phyloP scores from a whole-genome alignment of 805 yeast species.

The Naumovozyma baii region DNA sequence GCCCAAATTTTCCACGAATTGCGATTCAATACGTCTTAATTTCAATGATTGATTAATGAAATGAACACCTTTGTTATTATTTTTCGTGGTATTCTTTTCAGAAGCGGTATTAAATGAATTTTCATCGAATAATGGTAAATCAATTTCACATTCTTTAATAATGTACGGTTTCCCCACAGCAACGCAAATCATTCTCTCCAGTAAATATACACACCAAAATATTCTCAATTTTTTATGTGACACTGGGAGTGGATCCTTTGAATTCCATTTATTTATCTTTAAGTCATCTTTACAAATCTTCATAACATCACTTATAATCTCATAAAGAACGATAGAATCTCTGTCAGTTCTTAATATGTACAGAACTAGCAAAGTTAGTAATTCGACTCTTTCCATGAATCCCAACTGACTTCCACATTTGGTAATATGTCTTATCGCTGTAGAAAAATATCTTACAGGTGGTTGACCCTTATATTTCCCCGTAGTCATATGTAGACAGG shows the following conservation, averaged over 20 bases:
- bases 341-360: slow-evolving; percentile 53
- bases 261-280: slow-evolving; percentile 20
- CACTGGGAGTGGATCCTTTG: slow-evolving; percentile 11
- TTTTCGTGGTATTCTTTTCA: slow-evolving; percentile 16
- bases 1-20: slow-evolving; percentile 45
- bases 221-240: slow-evolving; percentile 39
- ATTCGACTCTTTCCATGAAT: slow-evolving; percentile 41
- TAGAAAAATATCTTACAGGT: slow-evolving; percentile 47
- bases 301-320: slow-evolving; percentile 46
- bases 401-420: slow-evolving; percentile 34
- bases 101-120: slow-evolving; percentile 27
- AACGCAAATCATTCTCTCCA: slow-evolving; percentile 52
- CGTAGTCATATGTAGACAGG: slow-evolving; percentile 44
- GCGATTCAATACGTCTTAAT: slow-evolving; percentile 50
- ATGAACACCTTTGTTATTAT: slow-evolving; percentile 27
- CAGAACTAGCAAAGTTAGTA: slow-evolving; percentile 42
- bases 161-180: slow-evolving; percentile 52
- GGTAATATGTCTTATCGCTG: slow-evolving; percentile 48
- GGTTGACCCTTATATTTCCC: slow-evolving; percentile 47
- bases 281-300: slow-evolving; percentile 31
- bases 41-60: slow-evolving; percentile 51
- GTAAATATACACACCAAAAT: slow-evolving; percentile 56
- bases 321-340: slow-evolving; percentile 46
- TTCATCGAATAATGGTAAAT: slow-evolving; percentile 42
- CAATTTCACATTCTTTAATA: slow-evolving; percentile 42